Evolutionary conservation across 192 early-diverging fungal species (phyloP).

Genomic region (Entomortierella parvispora): DNA sequence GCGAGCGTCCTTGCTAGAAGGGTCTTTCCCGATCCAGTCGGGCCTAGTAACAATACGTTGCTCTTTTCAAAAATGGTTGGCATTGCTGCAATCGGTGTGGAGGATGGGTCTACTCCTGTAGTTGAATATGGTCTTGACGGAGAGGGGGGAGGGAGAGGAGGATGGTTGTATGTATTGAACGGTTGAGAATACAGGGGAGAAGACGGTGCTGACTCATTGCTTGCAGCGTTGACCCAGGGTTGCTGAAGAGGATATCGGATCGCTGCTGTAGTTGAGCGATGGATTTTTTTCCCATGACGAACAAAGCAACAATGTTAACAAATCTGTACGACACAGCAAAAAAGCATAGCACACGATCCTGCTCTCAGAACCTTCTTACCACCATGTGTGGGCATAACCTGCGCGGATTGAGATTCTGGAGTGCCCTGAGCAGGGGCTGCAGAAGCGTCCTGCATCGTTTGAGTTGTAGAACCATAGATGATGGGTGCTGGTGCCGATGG

Average conservation of each 20-base stretch:
- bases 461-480: too few relatives aligned
- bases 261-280: neutral
- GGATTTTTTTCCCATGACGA: neutral
- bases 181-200: neutral
- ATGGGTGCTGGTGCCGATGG: neutral
- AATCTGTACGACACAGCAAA: too few relatives aligned
- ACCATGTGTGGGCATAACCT: too few relatives aligned
- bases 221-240: neutral
- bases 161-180: neutral
- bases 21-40: slow-evolving; percentile 90
- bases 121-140: neutral
- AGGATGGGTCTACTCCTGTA: neutral
- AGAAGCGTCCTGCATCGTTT: too few relatives aligned
- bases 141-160: too few relatives aligned
- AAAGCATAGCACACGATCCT: too few relatives aligned
- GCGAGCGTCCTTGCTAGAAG: slow-evolving; percentile 85
- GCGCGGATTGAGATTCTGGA: too few relatives aligned
- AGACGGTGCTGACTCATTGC: neutral
- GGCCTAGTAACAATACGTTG: slow-evolving; percentile 88
- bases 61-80: slow-evolving; percentile 64
- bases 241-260: slow-evolving; percentile 3
- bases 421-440: too few relatives aligned
- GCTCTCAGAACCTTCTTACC: too few relatives aligned
- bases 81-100: too few relatives aligned
- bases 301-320: too few relatives aligned